phyloP scores from a whole-genome alignment of 2,329 filamentous ascomycete genomes.

The Rasamsonia emersonii region DNA sequence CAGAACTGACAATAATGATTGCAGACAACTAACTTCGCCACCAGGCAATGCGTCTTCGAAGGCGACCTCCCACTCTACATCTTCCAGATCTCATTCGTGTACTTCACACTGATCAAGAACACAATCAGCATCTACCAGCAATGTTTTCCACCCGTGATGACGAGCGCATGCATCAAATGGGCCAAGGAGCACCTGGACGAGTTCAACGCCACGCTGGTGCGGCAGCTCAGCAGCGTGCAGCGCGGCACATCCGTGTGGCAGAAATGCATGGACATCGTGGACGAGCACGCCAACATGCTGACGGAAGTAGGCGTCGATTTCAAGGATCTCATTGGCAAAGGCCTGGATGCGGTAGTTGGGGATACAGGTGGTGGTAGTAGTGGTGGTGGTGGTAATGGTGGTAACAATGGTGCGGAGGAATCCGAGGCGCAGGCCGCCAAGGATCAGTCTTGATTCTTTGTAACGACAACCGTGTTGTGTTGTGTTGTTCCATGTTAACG shows the following conservation, averaged over 20 bases:
- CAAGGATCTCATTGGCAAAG: slow-evolving; percentile 64
- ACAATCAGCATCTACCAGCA: slow-evolving; percentile 81
- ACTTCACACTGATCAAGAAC: slow-evolving; percentile 89
- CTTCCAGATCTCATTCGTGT: slow-evolving; percentile 89
- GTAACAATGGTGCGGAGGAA: no score
- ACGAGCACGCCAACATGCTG: slow-evolving; percentile 70
- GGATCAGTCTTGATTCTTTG: no score
- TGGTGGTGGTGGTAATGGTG: no score
- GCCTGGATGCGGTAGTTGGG: slow-evolving; percentile 13
- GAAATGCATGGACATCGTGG: slow-evolving; percentile 73
- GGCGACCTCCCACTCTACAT: slow-evolving; percentile 89
- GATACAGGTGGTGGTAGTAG: slow-evolving; percentile 9
- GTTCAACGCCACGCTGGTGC: slow-evolving; percentile 73
- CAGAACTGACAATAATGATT: background rate
- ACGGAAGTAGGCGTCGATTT: slow-evolving; percentile 87
- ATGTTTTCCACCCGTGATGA: slow-evolving; percentile 78
- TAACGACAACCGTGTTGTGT: no score
- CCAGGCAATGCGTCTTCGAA: slow-evolving; percentile 86
- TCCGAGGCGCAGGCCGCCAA: no score
- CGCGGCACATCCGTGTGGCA: slow-evolving; percentile 67
- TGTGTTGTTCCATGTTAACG: no score
- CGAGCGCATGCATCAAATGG: slow-evolving; percentile 95
- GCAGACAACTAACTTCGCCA: slow-evolving; percentile 20
- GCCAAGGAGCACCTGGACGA: slow-evolving; percentile 90
- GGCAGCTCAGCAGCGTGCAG: slow-evolving; percentile 82